Conservation (phyloP, 345 rosid genomes). For the Cardamine resedifolia region DNA sequence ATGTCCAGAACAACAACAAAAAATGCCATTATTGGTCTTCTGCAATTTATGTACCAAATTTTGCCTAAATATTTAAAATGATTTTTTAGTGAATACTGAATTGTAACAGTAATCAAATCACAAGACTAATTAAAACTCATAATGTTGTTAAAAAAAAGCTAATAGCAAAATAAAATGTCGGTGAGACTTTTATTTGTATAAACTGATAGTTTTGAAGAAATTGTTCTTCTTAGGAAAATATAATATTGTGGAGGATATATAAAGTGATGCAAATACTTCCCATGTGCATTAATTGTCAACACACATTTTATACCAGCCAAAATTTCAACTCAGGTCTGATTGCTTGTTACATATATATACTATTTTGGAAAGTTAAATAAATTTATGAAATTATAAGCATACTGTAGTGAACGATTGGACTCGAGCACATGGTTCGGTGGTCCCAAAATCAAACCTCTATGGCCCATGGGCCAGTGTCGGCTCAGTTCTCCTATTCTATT, state of each 20-base stretch:
- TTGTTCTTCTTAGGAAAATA: not conserved
- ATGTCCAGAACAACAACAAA: not conserved
- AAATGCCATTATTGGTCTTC: not conserved
- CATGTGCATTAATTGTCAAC: constrained; percentile 29
- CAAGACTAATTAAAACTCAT: not conserved
- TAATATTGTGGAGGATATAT: constrained; percentile 8
- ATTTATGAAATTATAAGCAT: not conserved
- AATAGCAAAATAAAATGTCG: constrained; percentile 24
- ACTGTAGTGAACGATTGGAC: constrained; percentile 16
- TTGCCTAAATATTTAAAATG: not conserved
- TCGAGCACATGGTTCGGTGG: constrained; percentile 36
- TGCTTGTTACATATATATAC: not conserved
- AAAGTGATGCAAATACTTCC: constrained; percentile 22
- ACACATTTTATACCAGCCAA: constrained; percentile 29
- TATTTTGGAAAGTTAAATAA: not conserved
- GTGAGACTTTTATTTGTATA: constrained; percentile 2
- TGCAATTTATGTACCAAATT: not conserved
- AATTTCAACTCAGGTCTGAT: not conserved
- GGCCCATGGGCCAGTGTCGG: constrained; percentile 30
- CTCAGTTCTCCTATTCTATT: constrained; percentile 19
- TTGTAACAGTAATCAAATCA: not conserved
- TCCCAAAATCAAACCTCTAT: constrained; percentile 32
- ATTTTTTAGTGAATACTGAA: not conserved
- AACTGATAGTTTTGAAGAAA: not conserved
- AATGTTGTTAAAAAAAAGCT: not conserved